Evolutionary conservation across 352 stramenopile species (phyloP), one percentile per base, ranked within the genome.

Genomic region (Pythium grandisporangium): DNA sequence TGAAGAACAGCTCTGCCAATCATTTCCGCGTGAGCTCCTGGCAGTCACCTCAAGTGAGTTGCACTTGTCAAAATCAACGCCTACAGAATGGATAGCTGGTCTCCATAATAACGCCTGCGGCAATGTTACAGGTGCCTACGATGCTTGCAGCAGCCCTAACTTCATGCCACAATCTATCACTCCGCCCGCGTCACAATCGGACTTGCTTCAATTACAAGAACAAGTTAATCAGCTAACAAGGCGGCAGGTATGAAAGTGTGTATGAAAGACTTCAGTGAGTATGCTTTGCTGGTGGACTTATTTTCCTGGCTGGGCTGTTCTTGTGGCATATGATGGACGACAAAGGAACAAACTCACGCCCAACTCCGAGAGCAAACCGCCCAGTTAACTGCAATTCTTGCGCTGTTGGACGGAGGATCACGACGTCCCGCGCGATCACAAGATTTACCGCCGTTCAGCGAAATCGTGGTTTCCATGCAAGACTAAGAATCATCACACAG

Each of bases 371-470:
- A 53, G 4, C 72, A 89, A 41, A 70, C 85, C 27, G 46, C 33
- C 6, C 70, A 89, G 42, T 45, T 89, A 33, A 55, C 79, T 23
- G 52, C 56, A 5, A 89, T 89, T 23, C 42, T 66, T 37, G 42
- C 55, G 13, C 40, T 85, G 2, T 23, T 87, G 1, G 40, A 81
- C 23, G 10, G 60, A 12, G 59, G 55, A 17, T 26, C 60, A n/a
- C 3, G 37, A 11, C 46, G 37, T 23, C 4, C 41, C 13, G 36
- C 37, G 3, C 50, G 25, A 2, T 55, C 30, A n/a, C 38, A 19
- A 22, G 49, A 68, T 46, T 32, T 37, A 12, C 70, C 63, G 16
- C 72, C 67, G 2, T 81, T 80, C 48, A 83, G 65, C 42, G 66
- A 49, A 19, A 83, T 83, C 33, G 30, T 58, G 3, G 25, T 53